Evolutionary conservation across 2,329 filamentous ascomycete species (phyloP), one percentile per base, ranked within the genome.

Genomic region (Ilyonectria destructans): DNA sequence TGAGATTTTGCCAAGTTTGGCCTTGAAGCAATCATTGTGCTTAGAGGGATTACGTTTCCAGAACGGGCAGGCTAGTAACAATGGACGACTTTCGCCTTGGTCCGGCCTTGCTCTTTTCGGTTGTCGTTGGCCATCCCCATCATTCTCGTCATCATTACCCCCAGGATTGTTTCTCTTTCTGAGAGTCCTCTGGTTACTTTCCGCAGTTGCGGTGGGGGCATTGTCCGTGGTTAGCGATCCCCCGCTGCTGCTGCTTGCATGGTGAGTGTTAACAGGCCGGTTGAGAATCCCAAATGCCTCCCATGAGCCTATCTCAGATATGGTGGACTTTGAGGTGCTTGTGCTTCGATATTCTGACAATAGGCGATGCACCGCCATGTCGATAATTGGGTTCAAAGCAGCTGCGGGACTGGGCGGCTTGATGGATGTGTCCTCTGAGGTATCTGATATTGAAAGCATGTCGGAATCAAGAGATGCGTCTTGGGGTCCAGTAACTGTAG

Each of bases 21-120:
- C 29, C 13, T 6, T 23, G 21, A 62, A 62, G 6, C 58, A 62
- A 7, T 55, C 13, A 12, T 17, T 19, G 49, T 62, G 40, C 26
- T 54, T 55, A 19, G 17, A 4, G 12, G 58, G 37, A 15, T 62
- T 35, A 8, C 13, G 13, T 46, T 62, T 62, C 58, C 58, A 62
- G 52, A 55, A 55, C 5, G 49, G 58, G n/a, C 49, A 62, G 31
- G 58, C 58, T 7, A 55, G 31, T 33, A 12, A 33, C 31, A 33
- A 15, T 2, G 5, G n/a, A 17, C 26, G 10, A 2, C 3, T 21
- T 40, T 40, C 37, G 4, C 23, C 7, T 19, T 1, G 12, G 21
- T 8, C 5, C 8, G 5, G 10, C 10, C 17, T 62, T 8, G 10
- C 3, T 10, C 9, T 55, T 21, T 62, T 54, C n/a, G 23, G n/a